Conservation (phyloP, 345 rosid genomes). For the Acer campestre region DNA sequence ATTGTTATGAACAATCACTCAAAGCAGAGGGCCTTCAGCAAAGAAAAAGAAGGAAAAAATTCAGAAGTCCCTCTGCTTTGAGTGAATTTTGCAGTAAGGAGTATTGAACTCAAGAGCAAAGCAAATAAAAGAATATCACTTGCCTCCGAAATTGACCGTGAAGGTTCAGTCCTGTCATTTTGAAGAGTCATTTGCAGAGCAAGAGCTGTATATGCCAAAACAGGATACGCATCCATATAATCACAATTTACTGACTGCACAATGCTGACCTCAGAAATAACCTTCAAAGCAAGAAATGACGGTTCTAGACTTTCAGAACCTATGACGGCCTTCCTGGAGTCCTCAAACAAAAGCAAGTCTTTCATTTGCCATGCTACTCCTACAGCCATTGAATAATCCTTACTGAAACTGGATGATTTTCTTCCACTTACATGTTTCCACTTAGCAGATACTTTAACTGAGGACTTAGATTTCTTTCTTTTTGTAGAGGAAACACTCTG, state of each 20-base stretch:
- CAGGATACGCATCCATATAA: slow-evolving; percentile 67
- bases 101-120: slow-evolving; percentile 17
- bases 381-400: slow-evolving; percentile 65
- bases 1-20: too few relatives aligned
- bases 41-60: not conserved
- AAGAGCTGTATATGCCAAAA: slow-evolving; percentile 72
- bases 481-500: slow-evolving; percentile 39
- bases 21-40: not conserved
- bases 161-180: slow-evolving; percentile 27
- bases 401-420: slow-evolving; percentile 54
- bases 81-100: not conserved
- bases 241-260: slow-evolving; percentile 49
- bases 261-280: slow-evolving; percentile 75
- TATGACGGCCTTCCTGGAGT: slow-evolving; percentile 52
- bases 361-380: slow-evolving; percentile 95
- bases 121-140: slow-evolving; percentile 21
- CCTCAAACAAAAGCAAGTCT: slow-evolving; percentile 61
- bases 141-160: slow-evolving; percentile 49
- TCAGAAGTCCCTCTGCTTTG: not conserved
- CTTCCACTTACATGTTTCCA: slow-evolving; percentile 61
- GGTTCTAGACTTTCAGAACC: slow-evolving; percentile 59
- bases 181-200: slow-evolving; percentile 60
- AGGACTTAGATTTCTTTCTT: slow-evolving; percentile 59
- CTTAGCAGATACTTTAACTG: slow-evolving; percentile 49
- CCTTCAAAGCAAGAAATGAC: slow-evolving; percentile 55